Conservation (phyloP, 2,329 filamentous ascomycete genomes). For the Aspergillus nomiae region DNA sequence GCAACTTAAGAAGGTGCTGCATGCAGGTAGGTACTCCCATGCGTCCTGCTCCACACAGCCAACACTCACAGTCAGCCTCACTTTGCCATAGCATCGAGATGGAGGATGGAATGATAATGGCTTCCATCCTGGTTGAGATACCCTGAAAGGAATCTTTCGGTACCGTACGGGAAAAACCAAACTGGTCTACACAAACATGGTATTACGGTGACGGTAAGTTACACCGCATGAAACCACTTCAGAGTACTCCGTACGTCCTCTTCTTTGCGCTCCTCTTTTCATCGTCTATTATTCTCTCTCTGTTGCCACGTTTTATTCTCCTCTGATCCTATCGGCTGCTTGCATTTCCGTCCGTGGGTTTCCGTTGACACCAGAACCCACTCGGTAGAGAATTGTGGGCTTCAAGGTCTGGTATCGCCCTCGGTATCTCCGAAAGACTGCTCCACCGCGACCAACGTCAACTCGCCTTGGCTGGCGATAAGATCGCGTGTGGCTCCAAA, state of each 20-base stretch:
- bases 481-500: slow-evolving; percentile 12
- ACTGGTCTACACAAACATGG: not conserved
- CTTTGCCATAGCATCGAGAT: slow-evolving; percentile 11
- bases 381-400: slow-evolving; percentile 24
- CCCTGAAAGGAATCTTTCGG: slow-evolving; percentile 7
- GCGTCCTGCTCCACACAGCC: slow-evolving; percentile 7
- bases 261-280: slow-evolving; percentile 1
- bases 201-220: slow-evolving; percentile 17
- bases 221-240: slow-evolving; percentile 2
- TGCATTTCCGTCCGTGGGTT: slow-evolving; percentile 39
- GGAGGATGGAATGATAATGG: not conserved
- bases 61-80: slow-evolving; percentile 15
- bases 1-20: slow-evolving; percentile 8
- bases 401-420: slow-evolving; percentile 18
- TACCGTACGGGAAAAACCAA: slow-evolving; percentile 13
- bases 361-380: slow-evolving; percentile 35
- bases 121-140: not conserved
- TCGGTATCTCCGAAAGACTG: slow-evolving; percentile 17
- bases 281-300: slow-evolving; percentile 8
- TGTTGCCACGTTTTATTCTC: slow-evolving; percentile 31
- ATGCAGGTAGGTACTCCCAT: slow-evolving; percentile 8
- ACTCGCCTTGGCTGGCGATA: slow-evolving; percentile 16
- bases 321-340: slow-evolving; percentile 31
- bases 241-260: no score
- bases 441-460: slow-evolving; percentile 17